Base-by-base conservation (phyloP, 768 basidiomycete species). In the Suillus luteus region DNA sequence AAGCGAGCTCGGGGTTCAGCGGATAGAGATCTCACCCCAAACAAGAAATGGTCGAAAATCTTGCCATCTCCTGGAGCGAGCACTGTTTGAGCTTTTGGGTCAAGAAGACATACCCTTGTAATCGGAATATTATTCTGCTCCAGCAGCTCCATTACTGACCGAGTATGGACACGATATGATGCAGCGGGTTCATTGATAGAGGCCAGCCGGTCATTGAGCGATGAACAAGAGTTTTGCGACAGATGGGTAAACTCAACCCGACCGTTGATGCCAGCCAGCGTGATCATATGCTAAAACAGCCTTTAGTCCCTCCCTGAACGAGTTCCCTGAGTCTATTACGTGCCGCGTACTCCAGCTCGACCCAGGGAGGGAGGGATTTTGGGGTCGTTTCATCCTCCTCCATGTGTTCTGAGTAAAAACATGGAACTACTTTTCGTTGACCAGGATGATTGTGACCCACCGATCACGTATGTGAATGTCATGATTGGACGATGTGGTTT, bases 291-390 rank as follows among this genome's bases (percentile, higher is more conserved):
- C 86, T 94, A 72, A 19, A 58, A 24, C 17, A 58, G 19, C 17
- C 3, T 17, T 41, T 7, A n/a, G 58, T 44, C 14, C 41, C 62
- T 31, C 14, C 41, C 62, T 35, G 65, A 64, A 61, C 41, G 52
- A 66, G 54, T 64, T 37, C 11, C 11, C 24, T 58, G 57, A 58
- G 3, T 15, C 27, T n/a, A 14, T 5, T 41, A 78, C 83, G 65
- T 63, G 92, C 93, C 70, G 83, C 82, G 73, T 96, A 98, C 82
- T 98, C 96, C 55, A 98, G 85, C 68, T 90, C 85, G 38, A 98
- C 96, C 96, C 96, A 99, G 15, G 85, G 86, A 24, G 92, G 92
- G 48, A 93, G 84, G 3, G 90, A 82, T 67, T 83, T 85, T 1
- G 86, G 80, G 0, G 84, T 84, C 15, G 84, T 81, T 64, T 95